Conservation (phyloP, 345 rosid genomes). For the Psidium friedrichsthalianum region DNA sequence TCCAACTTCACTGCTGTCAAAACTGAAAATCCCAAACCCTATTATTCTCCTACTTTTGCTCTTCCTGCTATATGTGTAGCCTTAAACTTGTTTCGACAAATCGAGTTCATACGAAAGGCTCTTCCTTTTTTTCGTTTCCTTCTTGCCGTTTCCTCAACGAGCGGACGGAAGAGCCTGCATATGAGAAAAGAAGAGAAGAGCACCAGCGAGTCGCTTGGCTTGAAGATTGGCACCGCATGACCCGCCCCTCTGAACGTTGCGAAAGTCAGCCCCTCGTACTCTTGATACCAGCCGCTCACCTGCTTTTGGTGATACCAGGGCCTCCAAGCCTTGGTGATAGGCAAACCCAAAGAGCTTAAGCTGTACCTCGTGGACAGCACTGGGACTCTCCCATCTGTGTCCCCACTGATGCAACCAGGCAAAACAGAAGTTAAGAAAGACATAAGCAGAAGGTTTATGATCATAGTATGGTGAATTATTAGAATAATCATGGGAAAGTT, state of each 20-base stretch:
- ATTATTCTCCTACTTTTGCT: neutral
- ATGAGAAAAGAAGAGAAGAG: constrained; percentile 58
- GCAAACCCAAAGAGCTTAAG: constrained; percentile 39
- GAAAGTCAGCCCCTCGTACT: constrained; percentile 75
- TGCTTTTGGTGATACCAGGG: constrained; percentile 85
- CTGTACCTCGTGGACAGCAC: constrained; percentile 81
- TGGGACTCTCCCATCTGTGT: constrained; percentile 96
- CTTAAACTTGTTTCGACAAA: neutral
- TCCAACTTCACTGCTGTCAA: neutral
- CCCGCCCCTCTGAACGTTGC: constrained; percentile 99
- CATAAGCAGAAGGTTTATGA: neutral
- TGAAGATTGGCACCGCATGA: constrained; percentile 83
- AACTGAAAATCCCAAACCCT: neutral
- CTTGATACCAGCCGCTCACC: constrained; percentile 94
- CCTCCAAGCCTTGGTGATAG: constrained; percentile 64
- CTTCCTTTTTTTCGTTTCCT: neutral
- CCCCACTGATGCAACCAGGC: constrained; percentile 45
- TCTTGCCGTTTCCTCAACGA: neutral
- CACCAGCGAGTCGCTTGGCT: constrained; percentile 61
- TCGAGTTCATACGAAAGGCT: neutral
- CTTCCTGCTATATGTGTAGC: neutral
- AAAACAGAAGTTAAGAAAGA: neutral
- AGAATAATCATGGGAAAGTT: neutral
- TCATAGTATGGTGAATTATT: neutral
- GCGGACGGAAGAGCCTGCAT: constrained; percentile 34